These are phyloP conservation scores for Monosporascus ibericus DNA, from an alignment of 2,329 filamentous ascomycete genomes.

Conservation along the genomic window DNA sequence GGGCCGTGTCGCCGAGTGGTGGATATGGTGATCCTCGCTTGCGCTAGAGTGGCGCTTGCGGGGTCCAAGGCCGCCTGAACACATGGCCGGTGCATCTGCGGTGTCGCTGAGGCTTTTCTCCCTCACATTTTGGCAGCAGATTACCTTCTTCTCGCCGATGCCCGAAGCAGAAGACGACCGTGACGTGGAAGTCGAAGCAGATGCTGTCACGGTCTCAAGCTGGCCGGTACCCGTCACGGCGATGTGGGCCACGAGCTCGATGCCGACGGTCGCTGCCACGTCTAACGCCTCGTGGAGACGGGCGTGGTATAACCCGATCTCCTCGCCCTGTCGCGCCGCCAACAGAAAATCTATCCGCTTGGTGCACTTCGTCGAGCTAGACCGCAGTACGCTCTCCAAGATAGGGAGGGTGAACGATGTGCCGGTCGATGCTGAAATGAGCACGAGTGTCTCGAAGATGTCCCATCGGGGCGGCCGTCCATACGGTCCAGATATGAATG, in stretches of 20 bases:
- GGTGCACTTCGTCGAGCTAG: slow-evolving; percentile 37
- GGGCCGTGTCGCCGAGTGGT: slow-evolving; percentile 40
- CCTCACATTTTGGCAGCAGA: not conserved
- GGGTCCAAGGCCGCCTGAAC: not conserved
- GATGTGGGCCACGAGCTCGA: slow-evolving; percentile 47
- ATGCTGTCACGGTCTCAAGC: slow-evolving; percentile 10
- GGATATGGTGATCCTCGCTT: slow-evolving; percentile 35
- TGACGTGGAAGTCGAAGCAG: slow-evolving; percentile 7
- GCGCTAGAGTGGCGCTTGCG: slow-evolving; percentile 13
- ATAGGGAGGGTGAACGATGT: slow-evolving; percentile 56
- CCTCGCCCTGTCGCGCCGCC: slow-evolving; percentile 43
- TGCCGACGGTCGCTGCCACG: slow-evolving; percentile 35
- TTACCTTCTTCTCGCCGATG: slow-evolving; percentile 18
- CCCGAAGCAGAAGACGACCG: slow-evolving; percentile 9
- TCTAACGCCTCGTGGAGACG: slow-evolving; percentile 41
- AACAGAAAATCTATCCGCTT: slow-evolving; percentile 48
- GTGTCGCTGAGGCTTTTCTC: slow-evolving; percentile 13
- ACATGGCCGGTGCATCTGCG: slow-evolving; percentile 17
- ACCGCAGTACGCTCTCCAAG: slow-evolving; percentile 46
- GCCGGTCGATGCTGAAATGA: slow-evolving; percentile 58
- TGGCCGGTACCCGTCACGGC: slow-evolving; percentile 41
- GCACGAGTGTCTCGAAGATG: slow-evolving; percentile 51
- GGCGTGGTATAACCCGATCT: slow-evolving; percentile 49
- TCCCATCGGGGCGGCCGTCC: slow-evolving; percentile 51
- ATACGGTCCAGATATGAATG: slow-evolving; percentile 51